Base-by-base conservation (phyloP, 129 eudicot genomes). In the Flaveria robusta region DNA sequence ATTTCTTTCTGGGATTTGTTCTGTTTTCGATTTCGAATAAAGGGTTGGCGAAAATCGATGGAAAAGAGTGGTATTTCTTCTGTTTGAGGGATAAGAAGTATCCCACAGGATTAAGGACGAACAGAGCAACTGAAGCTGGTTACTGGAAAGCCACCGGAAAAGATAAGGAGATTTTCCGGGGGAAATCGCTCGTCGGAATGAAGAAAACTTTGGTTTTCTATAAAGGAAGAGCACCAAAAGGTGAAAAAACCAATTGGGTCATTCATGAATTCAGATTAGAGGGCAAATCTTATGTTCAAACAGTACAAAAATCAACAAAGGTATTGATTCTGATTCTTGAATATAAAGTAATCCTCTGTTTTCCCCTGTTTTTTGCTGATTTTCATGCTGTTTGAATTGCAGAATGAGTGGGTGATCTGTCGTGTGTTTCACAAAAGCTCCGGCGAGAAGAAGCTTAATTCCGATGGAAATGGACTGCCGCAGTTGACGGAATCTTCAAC, bases 101-200 rank as follows among this genome's bases (percentile, higher is more conserved):
- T 73, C 99, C n/a, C 26, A 95, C 99, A 39, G 97, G 99, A 16
- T 70, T 91, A 66, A 82, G 99, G 60, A 95, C 99, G 9, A 95
- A 95, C 76, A 81, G 99, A 60, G 99, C 99, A 14, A 94, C 98
- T 16, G 91, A 87, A 2, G 93, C 87, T 3, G 98, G 98, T 1
- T 94, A 94, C 77, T 94, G 98, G 98, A 94, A 94, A 79, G 98
- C 98, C 5, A 94, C 98, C 7, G 98, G n/a, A 52, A 94, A 94
- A 84, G 98, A 94, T 74, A 94, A 89, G 81, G 97, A 94, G 41
- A 94, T 94, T 77, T n/a, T 83, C 69, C 74, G 89, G 22, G 97
- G 84, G n/a, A n/a, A 81, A 88, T 76, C 81, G 58, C 87, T 91
- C 5, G 93, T 93, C 14, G 98, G 98, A 5, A 93, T 93, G 98